phyloP scores from a whole-genome alignment of 805 yeast genomes.

The Tetrapisispora iriomotensis region DNA sequence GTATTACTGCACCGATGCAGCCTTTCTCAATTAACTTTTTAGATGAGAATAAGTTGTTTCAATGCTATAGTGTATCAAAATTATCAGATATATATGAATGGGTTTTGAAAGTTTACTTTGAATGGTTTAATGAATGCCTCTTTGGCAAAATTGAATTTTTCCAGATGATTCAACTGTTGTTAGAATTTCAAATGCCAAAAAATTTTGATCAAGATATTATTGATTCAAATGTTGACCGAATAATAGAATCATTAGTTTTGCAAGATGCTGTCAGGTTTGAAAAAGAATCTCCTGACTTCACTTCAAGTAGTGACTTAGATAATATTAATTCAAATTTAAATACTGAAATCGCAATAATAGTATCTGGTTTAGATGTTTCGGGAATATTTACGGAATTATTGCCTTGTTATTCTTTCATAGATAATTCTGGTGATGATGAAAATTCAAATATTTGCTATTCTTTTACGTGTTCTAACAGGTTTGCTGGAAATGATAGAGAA shows the following conservation, averaged over 20 bases:
- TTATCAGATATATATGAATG: constrained; percentile 43
- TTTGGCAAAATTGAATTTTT: constrained; percentile 45
- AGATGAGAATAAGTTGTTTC: constrained; percentile 39
- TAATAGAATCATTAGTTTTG: constrained; percentile 34
- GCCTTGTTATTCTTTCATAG: constrained; percentile 27
- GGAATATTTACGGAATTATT: constrained; percentile 31
- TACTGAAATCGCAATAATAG: constrained; percentile 28
- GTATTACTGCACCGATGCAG: constrained; percentile 39
- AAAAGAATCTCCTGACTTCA: constrained; percentile 16
- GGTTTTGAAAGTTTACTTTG: constrained; percentile 39
- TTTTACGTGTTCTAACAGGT: neutral
- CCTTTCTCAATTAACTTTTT: constrained; percentile 47
- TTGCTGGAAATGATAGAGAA: constrained; percentile 9
- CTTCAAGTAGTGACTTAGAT: constrained; percentile 12
- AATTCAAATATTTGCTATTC: constrained; percentile 5
- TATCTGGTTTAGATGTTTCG: constrained; percentile 27
- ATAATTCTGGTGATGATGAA: constrained; percentile 7
- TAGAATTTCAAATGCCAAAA: constrained; percentile 42
- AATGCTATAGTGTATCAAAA: constrained; percentile 38
- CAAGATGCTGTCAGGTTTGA: constrained; percentile 37
- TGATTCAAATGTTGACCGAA: constrained; percentile 39
- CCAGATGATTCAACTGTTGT: constrained; percentile 40
- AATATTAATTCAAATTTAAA: constrained; percentile 7
- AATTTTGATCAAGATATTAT: constrained; percentile 42
- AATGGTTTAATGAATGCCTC: constrained; percentile 44